These are phyloP conservation scores for Schizothecium vesticola DNA, from an alignment of 495 filamentous ascomycete species.

Conservation along the genomic window DNA sequence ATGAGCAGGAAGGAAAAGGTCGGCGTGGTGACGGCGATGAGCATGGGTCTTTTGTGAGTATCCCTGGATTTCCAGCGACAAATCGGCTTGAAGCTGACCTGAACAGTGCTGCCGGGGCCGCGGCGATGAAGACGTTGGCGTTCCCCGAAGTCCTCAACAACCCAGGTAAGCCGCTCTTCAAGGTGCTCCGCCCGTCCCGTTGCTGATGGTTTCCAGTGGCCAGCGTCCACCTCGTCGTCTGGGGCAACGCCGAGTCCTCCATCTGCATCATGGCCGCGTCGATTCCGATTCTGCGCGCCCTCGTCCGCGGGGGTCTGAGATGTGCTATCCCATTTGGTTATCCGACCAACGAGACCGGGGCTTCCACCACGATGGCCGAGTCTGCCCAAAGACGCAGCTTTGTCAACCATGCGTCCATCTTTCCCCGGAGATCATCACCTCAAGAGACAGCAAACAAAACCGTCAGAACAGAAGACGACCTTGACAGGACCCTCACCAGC, in stretches of 20 bases:
- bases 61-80: background rate
- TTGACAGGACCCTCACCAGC: constrained; percentile 12
- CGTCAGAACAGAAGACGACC: background rate
- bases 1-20: constrained; percentile 33
- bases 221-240: constrained; percentile 20
- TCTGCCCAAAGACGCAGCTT: background rate
- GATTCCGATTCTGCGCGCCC: constrained; percentile 32
- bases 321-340: constrained; percentile 9
- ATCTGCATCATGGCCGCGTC: constrained; percentile 35
- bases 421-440: background rate
- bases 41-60: constrained; percentile 38
- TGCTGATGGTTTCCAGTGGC: constrained; percentile 6
- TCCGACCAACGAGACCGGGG: constrained; percentile 17
- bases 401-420: background rate
- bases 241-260: constrained; percentile 29
- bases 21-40: constrained; percentile 35
- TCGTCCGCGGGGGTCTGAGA: constrained; percentile 16
- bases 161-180: constrained; percentile 5
- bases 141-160: constrained; percentile 13
- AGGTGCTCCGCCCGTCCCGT: background rate
- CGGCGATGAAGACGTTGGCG: constrained; percentile 24
- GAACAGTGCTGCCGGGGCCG: constrained; percentile 26
- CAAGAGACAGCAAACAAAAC: background rate
- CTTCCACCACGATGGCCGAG: constrained; percentile 14
- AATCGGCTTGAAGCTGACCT: background rate